Conservation (phyloP, 2,329 filamentous ascomycete genomes). For the Didymella exigua region DNA sequence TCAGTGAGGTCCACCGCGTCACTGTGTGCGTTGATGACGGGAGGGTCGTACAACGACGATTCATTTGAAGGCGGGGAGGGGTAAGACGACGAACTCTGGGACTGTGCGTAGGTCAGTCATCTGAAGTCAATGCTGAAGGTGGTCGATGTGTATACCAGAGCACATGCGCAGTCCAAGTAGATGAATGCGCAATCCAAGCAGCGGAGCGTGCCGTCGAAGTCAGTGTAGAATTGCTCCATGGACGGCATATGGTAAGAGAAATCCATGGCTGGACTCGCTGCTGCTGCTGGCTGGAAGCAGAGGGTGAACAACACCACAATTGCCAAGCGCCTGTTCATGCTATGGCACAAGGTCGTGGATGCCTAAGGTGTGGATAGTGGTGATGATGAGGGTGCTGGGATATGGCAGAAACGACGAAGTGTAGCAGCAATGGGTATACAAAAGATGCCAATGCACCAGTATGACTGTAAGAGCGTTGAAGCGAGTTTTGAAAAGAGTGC, state of each 20-base stretch:
- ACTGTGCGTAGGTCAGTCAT: constrained; percentile 20
- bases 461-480: neutral
- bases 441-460: neutral
- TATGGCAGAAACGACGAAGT: neutral
- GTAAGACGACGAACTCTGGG: constrained; percentile 16
- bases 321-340: constrained; percentile 40
- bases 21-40: constrained; percentile 14
- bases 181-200: constrained; percentile 35
- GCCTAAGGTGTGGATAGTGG: constrained; percentile 28
- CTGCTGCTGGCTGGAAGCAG: constrained; percentile 34
- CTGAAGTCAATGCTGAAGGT: neutral
- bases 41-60: constrained; percentile 3
- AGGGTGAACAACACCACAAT: constrained; percentile 35
- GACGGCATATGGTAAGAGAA: constrained; percentile 23
- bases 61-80: constrained; percentile 1
- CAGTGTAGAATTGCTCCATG: constrained; percentile 32
- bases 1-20: constrained; percentile 1
- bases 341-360: constrained; percentile 23
- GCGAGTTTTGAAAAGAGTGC: neutral
- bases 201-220: constrained; percentile 31
- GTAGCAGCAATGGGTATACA: constrained; percentile 3
- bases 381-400: constrained; percentile 18
- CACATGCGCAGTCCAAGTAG: constrained; percentile 28
- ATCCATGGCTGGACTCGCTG: constrained; percentile 35
- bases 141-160: constrained; percentile 18